Evolutionary conservation across 768 basidiomycete genomes (phyloP).

Genomic region (Trichaptum fuscoviolaceum): DNA sequence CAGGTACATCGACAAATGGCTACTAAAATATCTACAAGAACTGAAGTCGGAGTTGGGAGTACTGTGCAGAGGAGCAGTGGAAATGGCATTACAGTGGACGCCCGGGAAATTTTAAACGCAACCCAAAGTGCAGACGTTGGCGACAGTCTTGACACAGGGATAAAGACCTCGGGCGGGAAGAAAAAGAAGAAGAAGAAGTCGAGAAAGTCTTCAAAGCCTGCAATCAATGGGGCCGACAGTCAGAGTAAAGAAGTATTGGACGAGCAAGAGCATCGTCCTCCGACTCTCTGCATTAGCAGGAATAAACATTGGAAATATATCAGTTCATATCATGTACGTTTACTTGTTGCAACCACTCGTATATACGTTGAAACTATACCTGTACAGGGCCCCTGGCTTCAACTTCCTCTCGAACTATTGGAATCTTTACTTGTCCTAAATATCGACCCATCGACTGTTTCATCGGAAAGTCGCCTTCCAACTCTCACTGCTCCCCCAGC

Average conservation of each 20-base stretch:
- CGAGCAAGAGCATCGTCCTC: conserved; percentile 44
- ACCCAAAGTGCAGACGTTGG: background rate
- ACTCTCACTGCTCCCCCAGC: conserved; percentile 28
- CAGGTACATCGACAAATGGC: background rate
- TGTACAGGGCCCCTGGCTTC: conserved; percentile 82
- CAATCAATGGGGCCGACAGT: conserved; percentile 24
- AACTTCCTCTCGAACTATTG: conserved; percentile 79
- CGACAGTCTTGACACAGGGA: background rate
- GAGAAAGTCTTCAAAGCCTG: conserved; percentile 48
- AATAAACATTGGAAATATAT: conserved; percentile 96
- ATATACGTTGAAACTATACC: background rate
- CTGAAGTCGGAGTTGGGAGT: background rate
- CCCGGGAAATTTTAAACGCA: background rate
- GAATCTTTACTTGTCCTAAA: conserved; percentile 78
- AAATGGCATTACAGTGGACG: background rate
- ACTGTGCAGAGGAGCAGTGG: background rate
- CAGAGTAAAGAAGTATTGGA: conserved; percentile 28
- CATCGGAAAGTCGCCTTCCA: conserved; percentile 36
- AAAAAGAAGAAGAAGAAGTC: conserved; percentile 69
- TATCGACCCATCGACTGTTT: conserved; percentile 62
- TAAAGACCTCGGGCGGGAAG: conserved; percentile 16
- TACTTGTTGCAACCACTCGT: conserved; percentile 7
- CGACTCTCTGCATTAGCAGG: conserved; percentile 79
- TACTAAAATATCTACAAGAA: background rate
- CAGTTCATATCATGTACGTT: conserved; percentile 81